Conservation (phyloP, 306 rosid genomes). For the Macrotyloma uniflorum region DNA sequence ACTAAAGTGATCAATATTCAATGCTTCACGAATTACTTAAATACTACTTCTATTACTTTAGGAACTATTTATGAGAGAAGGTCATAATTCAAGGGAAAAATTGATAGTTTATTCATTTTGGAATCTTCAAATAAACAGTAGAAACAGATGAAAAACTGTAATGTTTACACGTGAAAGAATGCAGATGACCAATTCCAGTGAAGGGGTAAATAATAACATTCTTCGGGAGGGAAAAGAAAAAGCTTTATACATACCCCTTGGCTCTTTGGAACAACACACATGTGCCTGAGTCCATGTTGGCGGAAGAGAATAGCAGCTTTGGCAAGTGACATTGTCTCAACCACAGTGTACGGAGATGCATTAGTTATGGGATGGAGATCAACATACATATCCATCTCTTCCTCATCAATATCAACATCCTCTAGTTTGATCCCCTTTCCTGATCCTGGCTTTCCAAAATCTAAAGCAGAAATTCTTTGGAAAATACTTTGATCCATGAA, state of each 20-base stretch:
- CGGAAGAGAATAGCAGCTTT: conserved; percentile 86
- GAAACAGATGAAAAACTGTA: no score
- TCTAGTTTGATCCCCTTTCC: conserved; percentile 82
- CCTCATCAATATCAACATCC: conserved; percentile 67
- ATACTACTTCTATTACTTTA: no score
- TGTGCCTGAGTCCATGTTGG: conserved; percentile 79
- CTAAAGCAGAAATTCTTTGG: conserved; percentile 50
- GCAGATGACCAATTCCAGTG: no score
- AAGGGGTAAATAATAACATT: neutral
- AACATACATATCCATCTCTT: conserved; percentile 84
- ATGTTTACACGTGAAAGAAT: no score
- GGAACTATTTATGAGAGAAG: no score
- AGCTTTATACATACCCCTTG: conserved; percentile 60
- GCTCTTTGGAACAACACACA: conserved; percentile 82
- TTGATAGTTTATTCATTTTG: no score
- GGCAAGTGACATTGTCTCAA: conserved; percentile 90
- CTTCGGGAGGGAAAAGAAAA: conserved; percentile 7
- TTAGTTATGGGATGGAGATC: conserved; percentile 86
- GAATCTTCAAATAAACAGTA: no score
- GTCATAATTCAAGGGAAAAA: no score
- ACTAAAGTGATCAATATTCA: no score
- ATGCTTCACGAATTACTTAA: no score
- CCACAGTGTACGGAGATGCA: conserved; percentile 82
- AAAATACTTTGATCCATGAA: conserved; percentile 34
- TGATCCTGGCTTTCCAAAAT: conserved; percentile 83